Conservation (phyloP, 2,329 filamentous ascomycete genomes). For the Fusarium albidum region DNA sequence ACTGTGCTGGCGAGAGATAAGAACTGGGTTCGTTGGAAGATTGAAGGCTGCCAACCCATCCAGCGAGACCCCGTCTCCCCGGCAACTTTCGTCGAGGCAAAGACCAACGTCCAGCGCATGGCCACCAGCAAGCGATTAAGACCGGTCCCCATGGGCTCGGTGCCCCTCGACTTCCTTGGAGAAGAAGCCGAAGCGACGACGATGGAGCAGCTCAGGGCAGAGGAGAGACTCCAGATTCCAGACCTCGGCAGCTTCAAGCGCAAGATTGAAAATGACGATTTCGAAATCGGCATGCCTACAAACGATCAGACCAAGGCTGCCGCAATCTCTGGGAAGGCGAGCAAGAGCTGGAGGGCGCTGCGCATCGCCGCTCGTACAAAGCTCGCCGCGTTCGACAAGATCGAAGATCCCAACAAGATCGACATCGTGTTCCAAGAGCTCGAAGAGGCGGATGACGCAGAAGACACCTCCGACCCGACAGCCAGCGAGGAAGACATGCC, state of each 20-base stretch:
- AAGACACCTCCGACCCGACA: conserved; percentile 45
- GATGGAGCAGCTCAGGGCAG: conserved; percentile 74
- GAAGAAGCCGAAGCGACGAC: conserved; percentile 67
- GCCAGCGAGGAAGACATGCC: conserved; percentile 51
- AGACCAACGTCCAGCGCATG: conserved; percentile 68
- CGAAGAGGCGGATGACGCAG: conserved; percentile 48
- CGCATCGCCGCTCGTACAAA: conserved; percentile 79
- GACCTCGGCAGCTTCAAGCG: conserved; percentile 74
- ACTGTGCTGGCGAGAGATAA: conserved; percentile 95
- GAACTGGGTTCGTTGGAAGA: conserved; percentile 99
- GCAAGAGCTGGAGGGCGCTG: conserved; percentile 90
- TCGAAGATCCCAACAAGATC: conserved; percentile 82
- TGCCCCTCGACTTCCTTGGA: conserved; percentile 81
- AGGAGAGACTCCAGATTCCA: conserved; percentile 72
- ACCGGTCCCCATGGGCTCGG: conserved; percentile 72
- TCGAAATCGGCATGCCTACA: conserved; percentile 85
- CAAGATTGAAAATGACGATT: conserved; percentile 79
- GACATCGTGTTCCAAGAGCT: conserved; percentile 63
- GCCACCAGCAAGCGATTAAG: conserved; percentile 77
- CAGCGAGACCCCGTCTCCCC: conserved; percentile 76
- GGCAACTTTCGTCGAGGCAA: conserved; percentile 74
- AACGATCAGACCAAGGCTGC: conserved; percentile 64
- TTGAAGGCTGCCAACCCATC: conserved; percentile 90
- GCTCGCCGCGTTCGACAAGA: conserved; percentile 83
- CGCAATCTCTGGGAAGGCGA: conserved; percentile 77